Conservation (phyloP, 352 stramenopile genomes). For the Pythium apleroticum region DNA sequence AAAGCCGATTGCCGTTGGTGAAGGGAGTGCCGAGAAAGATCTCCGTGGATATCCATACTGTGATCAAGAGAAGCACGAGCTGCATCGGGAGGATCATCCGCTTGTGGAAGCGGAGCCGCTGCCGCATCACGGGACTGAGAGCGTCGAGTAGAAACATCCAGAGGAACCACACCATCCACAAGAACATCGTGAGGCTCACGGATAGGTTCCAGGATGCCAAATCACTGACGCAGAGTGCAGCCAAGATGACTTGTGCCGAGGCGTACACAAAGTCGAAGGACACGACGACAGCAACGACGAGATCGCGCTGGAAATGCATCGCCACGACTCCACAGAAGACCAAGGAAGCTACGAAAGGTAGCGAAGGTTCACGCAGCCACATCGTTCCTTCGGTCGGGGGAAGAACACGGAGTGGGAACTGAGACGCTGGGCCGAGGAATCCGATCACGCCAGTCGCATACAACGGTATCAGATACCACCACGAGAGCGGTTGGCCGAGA, state of each 20-base stretch:
- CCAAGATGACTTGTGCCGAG: neutral
- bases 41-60: neutral
- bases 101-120: neutral
- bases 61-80: neutral
- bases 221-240: neutral
- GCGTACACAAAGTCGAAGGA: neutral
- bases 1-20: neutral
- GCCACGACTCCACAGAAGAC: neutral
- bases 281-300: no score
- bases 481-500: neutral
- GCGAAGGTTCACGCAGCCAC: neutral
- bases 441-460: neutral
- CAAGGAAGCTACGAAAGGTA: no score
- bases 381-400: neutral
- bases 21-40: neutral
- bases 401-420: no score
- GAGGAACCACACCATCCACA: neutral
- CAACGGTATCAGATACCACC: neutral
- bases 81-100: neutral
- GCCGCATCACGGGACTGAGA: neutral
- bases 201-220: neutral
- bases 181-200: neutral
- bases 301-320: neutral
- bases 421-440: neutral
- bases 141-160: neutral